Conservation (phyloP, 495 filamentous ascomycete genomes). For the Annulohypoxylon bovei region DNA sequence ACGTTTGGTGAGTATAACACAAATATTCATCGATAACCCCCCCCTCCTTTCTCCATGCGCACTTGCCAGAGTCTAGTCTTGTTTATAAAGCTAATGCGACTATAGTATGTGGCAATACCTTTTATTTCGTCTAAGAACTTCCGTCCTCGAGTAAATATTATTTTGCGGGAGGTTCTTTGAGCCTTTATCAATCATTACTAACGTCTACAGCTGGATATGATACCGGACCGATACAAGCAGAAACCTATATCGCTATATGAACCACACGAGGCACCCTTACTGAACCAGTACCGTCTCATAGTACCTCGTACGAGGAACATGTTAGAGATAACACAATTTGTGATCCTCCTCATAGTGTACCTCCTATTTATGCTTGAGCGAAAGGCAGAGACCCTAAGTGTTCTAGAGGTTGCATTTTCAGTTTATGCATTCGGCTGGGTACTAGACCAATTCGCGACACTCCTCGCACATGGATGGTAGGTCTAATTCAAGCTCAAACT, state of each 20-base stretch:
- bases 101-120: slow-evolving; percentile 23
- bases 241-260: slow-evolving; percentile 76
- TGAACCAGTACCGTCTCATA: slow-evolving; percentile 80
- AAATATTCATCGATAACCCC: background rate
- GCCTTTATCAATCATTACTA: background rate
- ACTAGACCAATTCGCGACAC: slow-evolving; percentile 75
- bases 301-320: slow-evolving; percentile 75
- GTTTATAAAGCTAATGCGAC: slow-evolving; percentile 21
- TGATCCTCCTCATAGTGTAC: slow-evolving; percentile 69
- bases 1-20: slow-evolving; percentile 54
- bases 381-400: slow-evolving; percentile 58
- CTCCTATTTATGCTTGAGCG: slow-evolving; percentile 70
- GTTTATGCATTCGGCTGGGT: slow-evolving; percentile 77
- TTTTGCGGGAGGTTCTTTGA: too few relatives aligned
- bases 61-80: background rate
- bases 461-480: slow-evolving; percentile 75
- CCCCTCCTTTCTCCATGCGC: background rate
- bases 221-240: slow-evolving; percentile 79
- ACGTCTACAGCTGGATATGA: slow-evolving; percentile 63
- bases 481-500: slow-evolving; percentile 20
- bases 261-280: slow-evolving; percentile 68
- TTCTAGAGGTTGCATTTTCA: slow-evolving; percentile 67
- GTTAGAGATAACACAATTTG: slow-evolving; percentile 73
- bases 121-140: background rate
- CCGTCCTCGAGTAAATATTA: background rate